Conservation (phyloP, 2,329 filamentous ascomycete species). For the Mollisiaceae sp. region DNA sequence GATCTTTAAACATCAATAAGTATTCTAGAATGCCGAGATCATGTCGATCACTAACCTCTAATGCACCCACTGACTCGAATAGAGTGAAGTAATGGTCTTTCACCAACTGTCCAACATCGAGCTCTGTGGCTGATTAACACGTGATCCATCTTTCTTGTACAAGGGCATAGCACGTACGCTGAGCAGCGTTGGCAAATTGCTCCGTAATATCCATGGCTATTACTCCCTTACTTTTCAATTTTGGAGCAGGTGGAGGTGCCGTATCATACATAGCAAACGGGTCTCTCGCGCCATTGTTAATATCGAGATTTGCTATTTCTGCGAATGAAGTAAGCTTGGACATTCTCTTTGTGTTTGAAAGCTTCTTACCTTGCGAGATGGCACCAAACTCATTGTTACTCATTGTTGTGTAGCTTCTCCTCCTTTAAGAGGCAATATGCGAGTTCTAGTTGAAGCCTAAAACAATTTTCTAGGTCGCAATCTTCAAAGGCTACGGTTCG, state of each 20-base stretch:
- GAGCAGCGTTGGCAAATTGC: constrained; percentile 58
- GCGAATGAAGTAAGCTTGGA: constrained; percentile 26
- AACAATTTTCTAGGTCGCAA: constrained; percentile 1
- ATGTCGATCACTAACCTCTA: constrained; percentile 61
- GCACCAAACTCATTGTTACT: constrained; percentile 32
- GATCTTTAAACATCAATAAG: constrained; percentile 63
- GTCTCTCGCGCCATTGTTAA: constrained; percentile 35
- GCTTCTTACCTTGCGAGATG: constrained; percentile 35
- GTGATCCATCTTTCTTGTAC: constrained; percentile 25
- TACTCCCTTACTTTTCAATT: constrained; percentile 51
- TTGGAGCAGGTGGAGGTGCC: constrained; percentile 40
- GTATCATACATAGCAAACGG: constrained; percentile 35
- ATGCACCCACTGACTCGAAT: constrained; percentile 89
- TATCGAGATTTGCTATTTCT: constrained; percentile 39
- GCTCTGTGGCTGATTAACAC: constrained; percentile 56
- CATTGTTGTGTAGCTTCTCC: constrained; percentile 31
- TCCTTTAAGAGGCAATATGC: not conserved
- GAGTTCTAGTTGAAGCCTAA: not conserved
- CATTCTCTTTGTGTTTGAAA: not conserved
- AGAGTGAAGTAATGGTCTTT: constrained; percentile 95
- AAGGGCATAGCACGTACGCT: constrained; percentile 49
- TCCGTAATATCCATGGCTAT: constrained; percentile 63
- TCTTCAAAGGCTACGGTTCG: constrained; percentile 9
- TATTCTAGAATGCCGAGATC: not conserved
- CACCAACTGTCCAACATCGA: constrained; percentile 80